Conservation (phyloP, 1,284 basidiomycete species). For the Phlebopus sp. region DNA sequence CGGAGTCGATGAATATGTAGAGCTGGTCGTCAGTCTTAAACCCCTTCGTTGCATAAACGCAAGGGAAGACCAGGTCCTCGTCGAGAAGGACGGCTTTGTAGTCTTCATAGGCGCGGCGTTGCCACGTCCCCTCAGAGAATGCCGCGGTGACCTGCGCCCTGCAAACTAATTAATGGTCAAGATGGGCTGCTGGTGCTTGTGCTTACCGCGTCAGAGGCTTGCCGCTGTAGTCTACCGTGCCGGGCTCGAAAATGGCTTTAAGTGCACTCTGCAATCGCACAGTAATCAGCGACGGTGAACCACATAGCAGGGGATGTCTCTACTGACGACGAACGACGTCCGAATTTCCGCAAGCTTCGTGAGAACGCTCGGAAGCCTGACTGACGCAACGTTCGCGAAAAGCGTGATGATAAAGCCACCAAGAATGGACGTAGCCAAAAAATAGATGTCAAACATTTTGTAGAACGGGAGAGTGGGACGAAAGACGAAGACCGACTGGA, state of each 20-base stretch:
- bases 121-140: conserved; percentile 18
- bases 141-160: conserved; percentile 16
- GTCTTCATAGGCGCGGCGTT: conserved; percentile 19
- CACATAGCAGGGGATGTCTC: neutral
- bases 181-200: neutral
- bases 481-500: neutral
- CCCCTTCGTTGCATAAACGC: conserved; percentile 23
- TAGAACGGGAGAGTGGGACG: too few species aligned
- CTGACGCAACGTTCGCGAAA: conserved; percentile 12
- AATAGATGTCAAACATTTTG: conserved; percentile 14
- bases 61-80: conserved; percentile 21
- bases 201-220: conserved; percentile 18
- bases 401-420: conserved; percentile 17
- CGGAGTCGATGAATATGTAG: conserved; percentile 23
- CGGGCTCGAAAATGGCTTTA: neutral
- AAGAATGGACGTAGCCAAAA: conserved; percentile 12
- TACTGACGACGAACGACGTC: conserved; percentile 9
- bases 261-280: conserved; percentile 5
- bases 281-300: neutral
- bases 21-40: conserved; percentile 22
- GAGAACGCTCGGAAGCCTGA: conserved; percentile 9
- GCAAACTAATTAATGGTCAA: neutral
- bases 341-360: conserved; percentile 7
- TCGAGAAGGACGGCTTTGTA: conserved; percentile 22
- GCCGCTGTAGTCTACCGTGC: conserved; percentile 3